Evolutionary conservation across 352 stramenopile species (phyloP).

Genomic region (Thalassiosira gravida): DNA sequence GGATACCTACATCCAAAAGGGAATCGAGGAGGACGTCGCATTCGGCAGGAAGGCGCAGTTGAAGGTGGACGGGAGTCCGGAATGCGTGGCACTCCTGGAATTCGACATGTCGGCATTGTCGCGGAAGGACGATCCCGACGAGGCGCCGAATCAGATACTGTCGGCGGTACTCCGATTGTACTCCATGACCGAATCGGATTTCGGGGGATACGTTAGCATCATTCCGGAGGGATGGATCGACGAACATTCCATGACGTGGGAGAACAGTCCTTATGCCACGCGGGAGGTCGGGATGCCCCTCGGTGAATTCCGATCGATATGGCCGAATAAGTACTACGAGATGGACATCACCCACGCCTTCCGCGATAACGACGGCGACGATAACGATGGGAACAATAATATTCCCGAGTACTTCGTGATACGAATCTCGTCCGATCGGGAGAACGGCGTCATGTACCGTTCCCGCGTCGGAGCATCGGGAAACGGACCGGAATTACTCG

Average conservation of each 20-base stretch:
- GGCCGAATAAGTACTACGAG: conserved; percentile 23
- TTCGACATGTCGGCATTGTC: conserved; percentile 41
- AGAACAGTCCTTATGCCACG: conserved; percentile 26
- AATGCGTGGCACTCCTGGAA: conserved; percentile 23
- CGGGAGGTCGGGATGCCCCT: not conserved
- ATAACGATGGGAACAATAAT: too few relatives aligned
- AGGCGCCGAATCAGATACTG: conserved; percentile 13
- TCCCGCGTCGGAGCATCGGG: conserved; percentile 9
- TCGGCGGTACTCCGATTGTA: conserved; percentile 31
- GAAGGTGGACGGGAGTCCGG: conserved; percentile 40
- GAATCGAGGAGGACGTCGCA: not conserved
- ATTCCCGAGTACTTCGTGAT: conserved; percentile 21
- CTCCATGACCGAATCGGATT: conserved; percentile 18
- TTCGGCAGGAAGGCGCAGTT: conserved; percentile 12
- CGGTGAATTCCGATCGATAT: conserved; percentile 27
- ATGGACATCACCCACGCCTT: conserved; percentile 35
- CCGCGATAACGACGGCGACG: too few relatives aligned
- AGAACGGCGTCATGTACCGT: conserved; percentile 46
- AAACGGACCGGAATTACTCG: conserved; percentile 23
- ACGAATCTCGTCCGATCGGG: conserved; percentile 30
- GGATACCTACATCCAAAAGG: conserved; percentile 30
- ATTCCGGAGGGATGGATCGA: conserved; percentile 38
- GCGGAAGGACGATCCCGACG: conserved; percentile 8
- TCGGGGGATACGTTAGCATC: conserved; percentile 36
- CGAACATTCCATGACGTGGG: conserved; percentile 19